Base-by-base conservation (phyloP, 106 monocot species). In the Allium fistulosum region DNA sequence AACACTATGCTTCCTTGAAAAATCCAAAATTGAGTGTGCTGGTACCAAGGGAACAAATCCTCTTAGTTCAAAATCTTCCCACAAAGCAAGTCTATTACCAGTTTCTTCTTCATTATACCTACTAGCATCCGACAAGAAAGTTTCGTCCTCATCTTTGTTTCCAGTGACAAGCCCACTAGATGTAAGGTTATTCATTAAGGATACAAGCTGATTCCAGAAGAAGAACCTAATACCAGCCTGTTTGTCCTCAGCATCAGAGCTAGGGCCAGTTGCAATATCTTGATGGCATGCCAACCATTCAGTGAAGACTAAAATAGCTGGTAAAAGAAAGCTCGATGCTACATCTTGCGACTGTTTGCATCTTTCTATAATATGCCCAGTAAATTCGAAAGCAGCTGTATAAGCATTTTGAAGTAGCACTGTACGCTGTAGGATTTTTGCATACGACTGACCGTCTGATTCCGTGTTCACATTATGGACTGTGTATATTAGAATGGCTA, bases 51-150 rank as follows among this genome's bases (percentile, higher is more conserved):
- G 97, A 26, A 69, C 60, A 74, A 99, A 99, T 59, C 92, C 97
- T 82, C 92, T 89, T 71, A 99, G 55, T 67, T 99, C 97, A 77
- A 93, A 85, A 74, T 99, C 97, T 68, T 99, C 97, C 97, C 89
- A 92, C 53, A 99, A 71, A 26, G 97, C 97, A 77, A 82, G 78
- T 58, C 86, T 70, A 49, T 97, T 97, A 12, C 76, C 85, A 61
- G 87, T 90, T 83, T 92, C 97, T 45, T 69, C 84, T 65, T 93
- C 97, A 58, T 92, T 92, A 74, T 99, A 92, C 7, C 0, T 66
- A 59, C 70, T 62, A 84, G 87, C 83, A 27, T 87, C 78, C 61
- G 68, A 87, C 73, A 99, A 99, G 71, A 53, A 69, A 13, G 57
- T 69, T 53, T 69, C 56, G 17, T 77, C 72, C 51, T 84, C 83